Conservation (phyloP, 345 rosid genomes). For the Odontarrhena argentea region DNA sequence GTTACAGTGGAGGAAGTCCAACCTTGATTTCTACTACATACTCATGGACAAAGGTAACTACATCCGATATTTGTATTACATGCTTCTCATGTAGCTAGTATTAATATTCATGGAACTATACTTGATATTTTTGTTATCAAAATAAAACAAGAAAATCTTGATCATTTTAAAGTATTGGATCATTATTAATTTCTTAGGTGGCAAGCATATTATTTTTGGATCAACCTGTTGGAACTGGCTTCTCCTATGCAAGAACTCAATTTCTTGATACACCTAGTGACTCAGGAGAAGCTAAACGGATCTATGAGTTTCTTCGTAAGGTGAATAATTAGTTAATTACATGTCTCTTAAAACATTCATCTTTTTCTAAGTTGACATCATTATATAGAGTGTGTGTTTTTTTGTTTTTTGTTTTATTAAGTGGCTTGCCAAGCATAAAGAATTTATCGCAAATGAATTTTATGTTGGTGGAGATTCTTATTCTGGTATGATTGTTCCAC, state of each 20-base stretch:
- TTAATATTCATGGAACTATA: no score
- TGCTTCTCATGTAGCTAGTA: no score
- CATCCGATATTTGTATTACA: no score
- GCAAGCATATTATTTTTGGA: constrained; percentile 62
- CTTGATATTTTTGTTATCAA: no score
- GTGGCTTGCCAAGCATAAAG: constrained; percentile 60
- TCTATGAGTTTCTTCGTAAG: constrained; percentile 49
- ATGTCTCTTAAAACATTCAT: not conserved
- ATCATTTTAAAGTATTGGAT: not conserved
- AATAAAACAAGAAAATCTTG: no score
- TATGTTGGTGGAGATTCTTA: constrained; percentile 67
- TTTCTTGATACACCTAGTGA: constrained; percentile 47
- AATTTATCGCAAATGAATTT: constrained; percentile 51
- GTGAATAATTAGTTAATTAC: constrained; percentile 26
- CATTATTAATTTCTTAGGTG: constrained; percentile 37
- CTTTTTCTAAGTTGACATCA: not conserved
- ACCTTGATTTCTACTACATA: constrained; percentile 51
- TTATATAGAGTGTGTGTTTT: not conserved
- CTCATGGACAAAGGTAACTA: constrained; percentile 60
- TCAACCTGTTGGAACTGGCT: constrained; percentile 70
- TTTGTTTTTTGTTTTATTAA: constrained; percentile 17
- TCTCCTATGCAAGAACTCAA: constrained; percentile 51
- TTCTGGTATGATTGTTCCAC: constrained; percentile 59
- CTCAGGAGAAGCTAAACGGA: constrained; percentile 42
- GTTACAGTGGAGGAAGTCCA: constrained; percentile 62